Conservation (phyloP, 1,284 basidiomycete species). For the Austroboletus rostrupii region DNA sequence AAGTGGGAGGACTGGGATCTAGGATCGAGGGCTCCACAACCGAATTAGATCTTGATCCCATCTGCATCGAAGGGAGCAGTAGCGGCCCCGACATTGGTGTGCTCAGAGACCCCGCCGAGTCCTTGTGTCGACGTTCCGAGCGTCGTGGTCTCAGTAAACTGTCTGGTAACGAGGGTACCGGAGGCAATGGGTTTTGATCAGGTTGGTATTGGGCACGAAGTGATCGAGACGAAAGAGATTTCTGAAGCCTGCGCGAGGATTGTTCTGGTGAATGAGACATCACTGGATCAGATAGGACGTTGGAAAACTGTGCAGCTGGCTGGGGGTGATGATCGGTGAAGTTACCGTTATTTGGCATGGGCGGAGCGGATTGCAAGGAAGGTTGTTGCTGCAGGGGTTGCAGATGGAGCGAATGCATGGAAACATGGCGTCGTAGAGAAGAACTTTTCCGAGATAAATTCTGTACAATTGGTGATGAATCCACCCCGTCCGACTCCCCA, state of each 20-base stretch:
- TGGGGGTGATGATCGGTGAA: slow-evolving; percentile 6
- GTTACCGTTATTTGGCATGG: slow-evolving; percentile 10
- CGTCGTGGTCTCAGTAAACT: slow-evolving; percentile 36
- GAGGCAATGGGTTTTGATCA: slow-evolving; percentile 37
- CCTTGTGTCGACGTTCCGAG: slow-evolving; percentile 17
- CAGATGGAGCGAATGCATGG: slow-evolving; percentile 27
- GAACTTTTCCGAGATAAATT: slow-evolving; percentile 6
- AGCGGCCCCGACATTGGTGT: slow-evolving; percentile 48
- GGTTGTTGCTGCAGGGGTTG: slow-evolving; percentile 30
- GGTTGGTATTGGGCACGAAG: slow-evolving; percentile 53
- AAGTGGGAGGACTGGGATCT: slow-evolving; percentile 74
- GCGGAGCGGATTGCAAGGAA: slow-evolving; percentile 23
- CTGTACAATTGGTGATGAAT: slow-evolving; percentile 20
- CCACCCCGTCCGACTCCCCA: slow-evolving; percentile 6
- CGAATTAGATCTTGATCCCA: slow-evolving; percentile 49
- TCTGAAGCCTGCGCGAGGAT: slow-evolving; percentile 41
- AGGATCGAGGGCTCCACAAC: slow-evolving; percentile 50
- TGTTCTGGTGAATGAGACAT: slow-evolving; percentile 26
- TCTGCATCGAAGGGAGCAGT: slow-evolving; percentile 59
- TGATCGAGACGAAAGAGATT: slow-evolving; percentile 60
- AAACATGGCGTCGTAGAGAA: slow-evolving; percentile 21
- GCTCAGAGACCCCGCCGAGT: slow-evolving; percentile 26
- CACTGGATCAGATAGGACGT: slow-evolving; percentile 11
- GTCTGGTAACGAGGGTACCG: slow-evolving; percentile 42
- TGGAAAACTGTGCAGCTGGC: slow-evolving; percentile 1